Percentiles rank a stretch among this genome's conserved stretches.
phyloP scores from a whole-genome alignment of 768 basidiomycete species.

The Kwoniella pini region DNA sequence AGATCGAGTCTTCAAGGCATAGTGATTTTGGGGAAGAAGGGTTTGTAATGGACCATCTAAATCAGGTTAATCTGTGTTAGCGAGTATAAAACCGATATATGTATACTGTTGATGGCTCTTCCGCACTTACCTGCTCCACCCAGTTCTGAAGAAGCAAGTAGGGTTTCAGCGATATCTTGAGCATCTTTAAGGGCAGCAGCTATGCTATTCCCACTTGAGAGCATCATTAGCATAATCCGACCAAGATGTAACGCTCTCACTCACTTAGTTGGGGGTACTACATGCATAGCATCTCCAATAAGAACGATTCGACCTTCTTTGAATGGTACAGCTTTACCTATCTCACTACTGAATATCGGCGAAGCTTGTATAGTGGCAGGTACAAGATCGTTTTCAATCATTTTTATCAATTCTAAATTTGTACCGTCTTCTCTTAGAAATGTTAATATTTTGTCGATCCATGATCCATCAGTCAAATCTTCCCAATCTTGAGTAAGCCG shows the following conservation, averaged over 20 bases:
- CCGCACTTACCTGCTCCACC: neutral
- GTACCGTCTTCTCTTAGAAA: slow-evolving; percentile 13
- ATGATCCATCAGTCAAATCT: slow-evolving; percentile 6
- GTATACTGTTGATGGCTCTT: neutral
- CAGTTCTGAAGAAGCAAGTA: neutral
- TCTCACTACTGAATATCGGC: slow-evolving; percentile 12
- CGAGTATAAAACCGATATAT: neutral
- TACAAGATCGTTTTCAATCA: slow-evolving; percentile 9
- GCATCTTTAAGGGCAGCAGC: slow-evolving; percentile 7
- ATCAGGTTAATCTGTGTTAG: neutral
- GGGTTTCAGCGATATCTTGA: slow-evolving; percentile 1
- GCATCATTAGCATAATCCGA: neutral
- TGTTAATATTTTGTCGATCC: slow-evolving; percentile 12
- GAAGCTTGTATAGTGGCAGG: slow-evolving; percentile 11
- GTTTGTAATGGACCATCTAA: neutral
- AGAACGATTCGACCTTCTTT: slow-evolving; percentile 8
- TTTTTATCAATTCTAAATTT: slow-evolving; percentile 2
- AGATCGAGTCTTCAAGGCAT: neutral
- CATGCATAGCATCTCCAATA: slow-evolving; percentile 27
- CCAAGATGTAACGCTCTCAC: neutral
- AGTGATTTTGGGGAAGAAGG: neutral
- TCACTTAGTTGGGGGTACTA: slow-evolving; percentile 23
- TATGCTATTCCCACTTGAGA: slow-evolving; percentile 1
- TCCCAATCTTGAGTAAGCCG: slow-evolving; percentile 16
- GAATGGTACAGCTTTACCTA: neutral